Evolutionary conservation across 2,329 filamentous ascomycete genomes (phyloP).

Genomic region (Alternaria incomplexa): DNA sequence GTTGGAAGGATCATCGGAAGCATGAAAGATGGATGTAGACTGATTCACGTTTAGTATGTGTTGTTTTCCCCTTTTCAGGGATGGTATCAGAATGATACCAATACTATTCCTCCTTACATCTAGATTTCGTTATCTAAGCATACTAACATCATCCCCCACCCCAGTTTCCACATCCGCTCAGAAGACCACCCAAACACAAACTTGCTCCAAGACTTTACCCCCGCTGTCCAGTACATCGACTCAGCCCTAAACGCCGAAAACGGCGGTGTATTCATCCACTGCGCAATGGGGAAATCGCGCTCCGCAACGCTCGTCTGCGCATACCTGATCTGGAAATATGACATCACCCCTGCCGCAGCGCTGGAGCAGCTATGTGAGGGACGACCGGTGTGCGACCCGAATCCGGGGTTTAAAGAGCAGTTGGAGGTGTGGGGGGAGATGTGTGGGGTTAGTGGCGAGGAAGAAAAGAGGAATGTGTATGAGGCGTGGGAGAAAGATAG

Average conservation of each 20-base stretch:
- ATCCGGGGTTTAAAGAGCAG: conserved; percentile 45
- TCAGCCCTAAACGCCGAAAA: conserved; percentile 18
- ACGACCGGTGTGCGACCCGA: conserved; percentile 43
- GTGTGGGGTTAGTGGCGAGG: conserved; percentile 25
- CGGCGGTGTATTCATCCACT: conserved; percentile 41
- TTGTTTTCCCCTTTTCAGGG: not conserved
- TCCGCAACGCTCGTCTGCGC: conserved; percentile 42
- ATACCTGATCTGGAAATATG: conserved; percentile 41
- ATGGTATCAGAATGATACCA: too few species aligned
- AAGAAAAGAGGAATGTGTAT: conserved; percentile 33
- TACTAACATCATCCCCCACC: not conserved
- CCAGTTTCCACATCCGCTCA: conserved; percentile 30
- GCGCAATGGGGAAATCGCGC: conserved; percentile 45
- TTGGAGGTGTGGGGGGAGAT: conserved; percentile 37
- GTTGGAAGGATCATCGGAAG: too few species aligned
- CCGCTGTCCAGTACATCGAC: conserved; percentile 31
- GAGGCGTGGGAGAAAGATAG: conserved; percentile 40
- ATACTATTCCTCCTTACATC: too few species aligned
- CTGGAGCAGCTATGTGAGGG: conserved; percentile 41
- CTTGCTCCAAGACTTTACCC: conserved; percentile 33
- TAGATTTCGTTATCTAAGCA: too few species aligned
- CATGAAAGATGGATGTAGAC: too few species aligned
- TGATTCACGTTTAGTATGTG: not conserved
- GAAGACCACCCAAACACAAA: conserved; percentile 45
- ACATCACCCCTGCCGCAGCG: conserved; percentile 19